A percentile compares a stretch with the other conserved stretches of the same genome.
These are phyloP conservation scores for Rhizopus arrhizus DNA, from an alignment of 371 early-diverging fungal species.

Conservation along the genomic window DNA sequence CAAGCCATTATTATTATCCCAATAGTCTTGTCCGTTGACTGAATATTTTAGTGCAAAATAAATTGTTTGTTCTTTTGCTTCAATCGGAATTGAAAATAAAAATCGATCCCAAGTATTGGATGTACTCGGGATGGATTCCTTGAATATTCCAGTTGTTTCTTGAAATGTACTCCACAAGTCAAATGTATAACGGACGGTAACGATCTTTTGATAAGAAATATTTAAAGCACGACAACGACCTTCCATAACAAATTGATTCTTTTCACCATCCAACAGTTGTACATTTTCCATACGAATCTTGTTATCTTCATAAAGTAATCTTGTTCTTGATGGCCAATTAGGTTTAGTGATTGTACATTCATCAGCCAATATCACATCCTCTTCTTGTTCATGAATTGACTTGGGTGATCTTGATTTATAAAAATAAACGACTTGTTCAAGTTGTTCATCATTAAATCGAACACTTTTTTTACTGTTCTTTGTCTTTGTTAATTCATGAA, in stretches of 20 bases:
- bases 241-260: slow-evolving; percentile 37
- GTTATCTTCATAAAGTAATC: slow-evolving; percentile 12
- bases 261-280: slow-evolving; percentile 32
- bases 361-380: slow-evolving; percentile 36
- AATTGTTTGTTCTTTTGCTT: slow-evolving; percentile 33
- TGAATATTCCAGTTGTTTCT: slow-evolving; percentile 64
- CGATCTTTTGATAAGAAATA: slow-evolving; percentile 73
- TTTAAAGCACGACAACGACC: slow-evolving; percentile 76
- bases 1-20: slow-evolving; percentile 81
- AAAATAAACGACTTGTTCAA: slow-evolving; percentile 28
- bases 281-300: slow-evolving; percentile 46
- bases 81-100: slow-evolving; percentile 24
- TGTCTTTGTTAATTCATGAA: background rate
- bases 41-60: slow-evolving; percentile 46
- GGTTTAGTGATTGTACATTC: slow-evolving; percentile 20
- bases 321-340: slow-evolving; percentile 23
- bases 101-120: slow-evolving; percentile 49
- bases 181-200: slow-evolving; percentile 69
- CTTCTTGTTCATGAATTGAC: slow-evolving; percentile 38
- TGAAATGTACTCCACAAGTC: slow-evolving; percentile 71
- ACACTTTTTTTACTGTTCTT: slow-evolving; percentile 27
- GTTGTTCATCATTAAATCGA: slow-evolving; percentile 21
- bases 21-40: slow-evolving; percentile 66
- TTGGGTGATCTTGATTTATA: slow-evolving; percentile 40
- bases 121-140: slow-evolving; percentile 45